These are phyloP conservation scores for Calonectria pauciramosa DNA, from an alignment of 2,329 filamentous ascomycete species.

Conservation along the genomic window DNA sequence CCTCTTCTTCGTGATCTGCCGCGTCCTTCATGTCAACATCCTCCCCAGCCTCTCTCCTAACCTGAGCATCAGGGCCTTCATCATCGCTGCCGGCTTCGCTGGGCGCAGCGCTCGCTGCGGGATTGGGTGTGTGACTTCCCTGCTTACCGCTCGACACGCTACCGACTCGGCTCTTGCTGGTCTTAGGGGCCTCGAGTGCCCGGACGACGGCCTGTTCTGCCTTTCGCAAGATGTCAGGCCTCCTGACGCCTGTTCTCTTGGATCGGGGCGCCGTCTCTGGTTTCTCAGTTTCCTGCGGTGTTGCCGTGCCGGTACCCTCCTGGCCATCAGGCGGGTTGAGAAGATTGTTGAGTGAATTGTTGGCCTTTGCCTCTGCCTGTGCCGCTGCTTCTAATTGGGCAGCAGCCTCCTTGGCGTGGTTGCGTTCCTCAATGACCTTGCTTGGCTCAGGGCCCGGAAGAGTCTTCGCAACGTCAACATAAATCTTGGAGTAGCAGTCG, in stretches of 20 bases:
- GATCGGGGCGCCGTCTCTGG: constrained; percentile 56
- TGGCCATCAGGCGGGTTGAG: constrained; percentile 58
- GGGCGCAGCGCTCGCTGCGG: constrained; percentile 49
- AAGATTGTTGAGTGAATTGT: constrained; percentile 56
- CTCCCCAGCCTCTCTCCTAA: constrained; percentile 52
- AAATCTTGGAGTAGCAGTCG: constrained; percentile 87
- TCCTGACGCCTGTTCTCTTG: constrained; percentile 62
- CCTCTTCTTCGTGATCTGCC: constrained; percentile 46
- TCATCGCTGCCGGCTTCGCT: constrained; percentile 57
- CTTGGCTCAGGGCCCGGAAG: constrained; percentile 67
- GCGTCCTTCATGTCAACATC: constrained; percentile 61
- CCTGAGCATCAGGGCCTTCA: constrained; percentile 57
- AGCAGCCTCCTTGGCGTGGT: constrained; percentile 58
- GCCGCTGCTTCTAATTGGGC: constrained; percentile 51
- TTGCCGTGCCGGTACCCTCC: constrained; percentile 52
- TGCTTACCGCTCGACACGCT: constrained; percentile 66
- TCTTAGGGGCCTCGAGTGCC: constrained; percentile 63
- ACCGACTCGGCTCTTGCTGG: constrained; percentile 63
- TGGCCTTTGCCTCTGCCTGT: constrained; percentile 51
- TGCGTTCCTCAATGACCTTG: constrained; percentile 61
- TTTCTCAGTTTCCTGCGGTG: constrained; percentile 56
- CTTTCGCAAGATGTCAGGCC: constrained; percentile 72
- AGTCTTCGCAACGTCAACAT: constrained; percentile 73
- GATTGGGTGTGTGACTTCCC: constrained; percentile 56
- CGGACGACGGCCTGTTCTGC: constrained; percentile 71